A percentile compares a stretch with the other conserved stretches of the same genome.
Evolutionary conservation across 108 stramenopile genomes (phyloP).

Genomic region (Pelagomonas calceolata): DNA sequence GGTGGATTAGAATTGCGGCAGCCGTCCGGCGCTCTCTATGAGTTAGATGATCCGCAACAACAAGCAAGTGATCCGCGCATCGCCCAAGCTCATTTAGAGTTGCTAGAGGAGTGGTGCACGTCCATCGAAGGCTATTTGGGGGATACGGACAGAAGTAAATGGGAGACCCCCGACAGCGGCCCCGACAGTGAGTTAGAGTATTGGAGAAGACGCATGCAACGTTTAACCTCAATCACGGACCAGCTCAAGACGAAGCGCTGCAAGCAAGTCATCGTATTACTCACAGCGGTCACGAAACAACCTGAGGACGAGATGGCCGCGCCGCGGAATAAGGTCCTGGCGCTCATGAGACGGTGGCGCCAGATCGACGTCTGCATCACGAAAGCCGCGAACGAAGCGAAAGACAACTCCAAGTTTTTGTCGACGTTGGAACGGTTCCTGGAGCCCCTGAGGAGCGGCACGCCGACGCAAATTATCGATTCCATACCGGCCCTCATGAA

Average conservation of each 20-base stretch:
- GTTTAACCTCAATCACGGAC: conserved; percentile 46
- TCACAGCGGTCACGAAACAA: conserved; percentile 26
- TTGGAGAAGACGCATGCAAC: conserved; percentile 44
- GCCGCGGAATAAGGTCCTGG: conserved; percentile 6
- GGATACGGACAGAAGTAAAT: conserved; percentile 23
- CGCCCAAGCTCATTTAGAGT: conserved; percentile 27
- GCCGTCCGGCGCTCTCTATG: not conserved
- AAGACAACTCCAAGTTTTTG: conserved; percentile 54
- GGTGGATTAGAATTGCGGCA: conserved; percentile 32
- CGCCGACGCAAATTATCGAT: conserved; percentile 41
- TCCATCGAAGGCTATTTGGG: conserved; percentile 26
- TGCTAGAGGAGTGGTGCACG: conserved; percentile 38
- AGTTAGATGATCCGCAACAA: not conserved
- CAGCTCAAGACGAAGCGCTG: conserved; percentile 43
- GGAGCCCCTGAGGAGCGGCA: conserved; percentile 36
- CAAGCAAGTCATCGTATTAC: conserved; percentile 32
- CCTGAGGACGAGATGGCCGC: conserved; percentile 12
- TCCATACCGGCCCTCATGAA: conserved; percentile 46
- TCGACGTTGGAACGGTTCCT: conserved; percentile 46
- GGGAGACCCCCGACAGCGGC: conserved; percentile 38
- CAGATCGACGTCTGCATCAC: conserved; percentile 48
- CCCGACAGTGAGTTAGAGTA: conserved; percentile 43
- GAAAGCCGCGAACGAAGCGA: conserved; percentile 55
- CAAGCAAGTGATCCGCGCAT: conserved; percentile 28
- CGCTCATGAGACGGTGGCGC: conserved; percentile 37